These are phyloP conservation scores for Arthroderma uncinatum DNA, from an alignment of 2,329 filamentous ascomycete species.

Conservation along the genomic window DNA sequence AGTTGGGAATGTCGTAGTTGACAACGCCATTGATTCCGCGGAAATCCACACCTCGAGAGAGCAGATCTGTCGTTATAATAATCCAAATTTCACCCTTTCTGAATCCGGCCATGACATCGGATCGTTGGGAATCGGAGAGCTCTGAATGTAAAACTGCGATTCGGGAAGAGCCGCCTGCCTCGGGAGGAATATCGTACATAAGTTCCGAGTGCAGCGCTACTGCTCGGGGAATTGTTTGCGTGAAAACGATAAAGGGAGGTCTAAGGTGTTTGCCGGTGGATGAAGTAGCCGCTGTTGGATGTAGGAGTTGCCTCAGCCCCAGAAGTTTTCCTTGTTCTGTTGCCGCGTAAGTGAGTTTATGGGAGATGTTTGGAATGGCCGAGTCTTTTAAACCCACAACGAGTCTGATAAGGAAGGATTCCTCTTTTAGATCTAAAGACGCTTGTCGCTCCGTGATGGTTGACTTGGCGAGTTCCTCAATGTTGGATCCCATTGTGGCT, in stretches of 20 bases:
- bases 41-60: slow-evolving; percentile 89
- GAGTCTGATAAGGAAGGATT: slow-evolving; percentile 58
- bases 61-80: slow-evolving; percentile 85
- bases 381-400: slow-evolving; percentile 96
- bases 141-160: slow-evolving; percentile 86
- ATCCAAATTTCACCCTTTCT: slow-evolving; percentile 90
- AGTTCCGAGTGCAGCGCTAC: slow-evolving; percentile 79
- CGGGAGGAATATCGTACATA: slow-evolving; percentile 82
- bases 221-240: slow-evolving; percentile 87
- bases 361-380: slow-evolving; percentile 80
- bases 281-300: slow-evolving; percentile 52
- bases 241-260: slow-evolving; percentile 89
- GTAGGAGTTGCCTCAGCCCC: slow-evolving; percentile 77
- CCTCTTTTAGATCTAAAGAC: slow-evolving; percentile 25
- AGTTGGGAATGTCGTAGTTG: slow-evolving; percentile 95
- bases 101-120: slow-evolving; percentile 78
- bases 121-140: slow-evolving; percentile 63
- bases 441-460: slow-evolving; percentile 49
- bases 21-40: slow-evolving; percentile 89
- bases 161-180: slow-evolving; percentile 71
- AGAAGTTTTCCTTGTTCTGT: slow-evolving; percentile 90
- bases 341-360: slow-evolving; percentile 81
- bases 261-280: slow-evolving; percentile 46
- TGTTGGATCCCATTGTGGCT: slow-evolving; percentile 88
- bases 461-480: slow-evolving; percentile 66